Percentiles rank a stretch among this genome's conserved stretches.
phyloP scores from a whole-genome alignment of 2,329 filamentous ascomycete genomes.

The Gnomoniopsis smithogilvyi region DNA sequence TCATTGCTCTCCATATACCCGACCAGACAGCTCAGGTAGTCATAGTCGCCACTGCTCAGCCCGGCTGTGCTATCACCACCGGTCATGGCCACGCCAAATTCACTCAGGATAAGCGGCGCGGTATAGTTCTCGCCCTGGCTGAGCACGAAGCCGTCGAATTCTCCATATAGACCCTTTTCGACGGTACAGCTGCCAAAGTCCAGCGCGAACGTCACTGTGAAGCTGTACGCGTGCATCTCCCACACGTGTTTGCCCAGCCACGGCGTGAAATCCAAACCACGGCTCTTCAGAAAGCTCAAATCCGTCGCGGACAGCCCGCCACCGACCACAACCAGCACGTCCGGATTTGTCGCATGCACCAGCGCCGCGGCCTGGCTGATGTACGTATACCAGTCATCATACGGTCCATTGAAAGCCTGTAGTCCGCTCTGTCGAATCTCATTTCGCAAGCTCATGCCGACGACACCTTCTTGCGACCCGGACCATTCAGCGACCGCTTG shows the following conservation, averaged over 20 bases:
- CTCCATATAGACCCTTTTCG: constrained; percentile 41
- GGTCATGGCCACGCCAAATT: constrained; percentile 54
- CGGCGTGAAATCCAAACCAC: constrained; percentile 39
- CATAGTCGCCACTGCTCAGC: constrained; percentile 39
- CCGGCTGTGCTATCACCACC: constrained; percentile 37
- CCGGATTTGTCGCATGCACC: constrained; percentile 50
- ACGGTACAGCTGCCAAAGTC: constrained; percentile 39
- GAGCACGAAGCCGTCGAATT: constrained; percentile 49
- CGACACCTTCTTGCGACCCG: constrained; percentile 42
- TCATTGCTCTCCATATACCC: constrained; percentile 53
- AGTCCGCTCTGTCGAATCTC: constrained; percentile 49
- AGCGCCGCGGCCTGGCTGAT: constrained; percentile 43
- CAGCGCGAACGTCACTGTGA: constrained; percentile 46
- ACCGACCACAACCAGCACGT: constrained; percentile 52
- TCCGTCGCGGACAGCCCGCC: constrained; percentile 53
- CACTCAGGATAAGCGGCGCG: constrained; percentile 54
- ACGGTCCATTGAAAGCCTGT: constrained; percentile 41
- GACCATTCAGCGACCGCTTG: constrained; percentile 50
- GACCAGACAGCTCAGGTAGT: constrained; percentile 50
- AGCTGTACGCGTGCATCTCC: constrained; percentile 58
- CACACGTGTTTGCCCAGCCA: constrained; percentile 54
- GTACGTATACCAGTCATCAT: constrained; percentile 48
- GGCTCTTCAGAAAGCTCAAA: constrained; percentile 39
- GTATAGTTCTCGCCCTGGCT: constrained; percentile 44
- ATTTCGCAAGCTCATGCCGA: constrained; percentile 56